Evolutionary conservation across 2,329 filamentous ascomycete genomes (phyloP), one percentile per base, ranked within the genome.

Genomic region (Aspergillus pseudonomiae): DNA sequence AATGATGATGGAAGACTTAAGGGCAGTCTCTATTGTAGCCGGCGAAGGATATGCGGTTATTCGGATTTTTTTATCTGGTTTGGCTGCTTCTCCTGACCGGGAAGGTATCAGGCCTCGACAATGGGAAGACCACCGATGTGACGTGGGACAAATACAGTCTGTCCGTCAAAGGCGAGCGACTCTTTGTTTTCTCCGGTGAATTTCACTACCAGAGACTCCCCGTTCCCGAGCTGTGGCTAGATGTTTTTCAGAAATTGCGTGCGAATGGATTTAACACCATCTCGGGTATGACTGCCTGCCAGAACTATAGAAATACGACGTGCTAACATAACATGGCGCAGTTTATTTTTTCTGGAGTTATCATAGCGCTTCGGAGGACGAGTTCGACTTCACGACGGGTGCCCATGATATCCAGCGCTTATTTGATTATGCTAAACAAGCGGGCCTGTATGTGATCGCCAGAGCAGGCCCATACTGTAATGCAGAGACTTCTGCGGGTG

Each of bases 201-300:
- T 85, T 86, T 48, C 84, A 86, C 65, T 86, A 85, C 61, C 78
- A 81, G 65, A 78, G 84, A 3, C 77, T 86, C 39, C 84, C 84
- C 0, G 82, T 85, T 0, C 84, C 84, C 0, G 84, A 85, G 58
- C 67, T 86, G 30, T 86, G 84, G 82, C 68, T 83, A 43, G 83
- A 86, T 65, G 81, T 86, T 39, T 84, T 86, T 62, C 83, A 86
- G 59, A 86, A 85, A 63, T 78, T 85, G 63, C 80, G 80, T 65
- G 82, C 84, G 10, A 83, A 81, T 67, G 84, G 84, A 0, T 84
- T 85, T 71, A 86, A 85, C 71, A 75, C 83, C 19, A 76, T 85
- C 28, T 74, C 74, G 76, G 75, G 78, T 80, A 72, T 59, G 67
- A 63, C 9, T 46, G n/a, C 64, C 56, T 12, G 11, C 9, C 19